A percentile compares a stretch with the other conserved stretches of the same genome.
phyloP scores from a whole-genome alignment of 257 asterid genomes.

The Solanum tarijense region DNA sequence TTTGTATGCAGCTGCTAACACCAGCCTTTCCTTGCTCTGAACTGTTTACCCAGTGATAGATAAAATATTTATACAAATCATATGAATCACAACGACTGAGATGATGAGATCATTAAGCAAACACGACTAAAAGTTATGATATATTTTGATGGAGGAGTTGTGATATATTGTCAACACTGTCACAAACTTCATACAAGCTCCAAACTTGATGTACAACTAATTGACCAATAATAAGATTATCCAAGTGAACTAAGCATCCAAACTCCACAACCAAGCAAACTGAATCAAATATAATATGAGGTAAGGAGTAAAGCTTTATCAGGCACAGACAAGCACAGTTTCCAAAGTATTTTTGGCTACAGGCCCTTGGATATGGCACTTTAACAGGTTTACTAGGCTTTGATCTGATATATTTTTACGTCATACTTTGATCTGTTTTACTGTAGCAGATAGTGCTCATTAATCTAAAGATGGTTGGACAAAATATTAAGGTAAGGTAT shows the following conservation, averaged over 20 bases:
- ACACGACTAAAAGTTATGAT: background rate
- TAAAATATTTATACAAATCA: background rate
- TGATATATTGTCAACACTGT: background rate
- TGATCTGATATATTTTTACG: background rate
- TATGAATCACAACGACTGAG: background rate
- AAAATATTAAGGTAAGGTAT: background rate
- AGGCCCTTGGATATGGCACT: background rate
- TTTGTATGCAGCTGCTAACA: background rate
- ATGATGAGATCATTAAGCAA: background rate
- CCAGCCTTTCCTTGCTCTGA: background rate
- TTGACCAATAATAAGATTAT: background rate
- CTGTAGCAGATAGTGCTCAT: background rate
- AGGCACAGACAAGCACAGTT: background rate
- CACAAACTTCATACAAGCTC: background rate
- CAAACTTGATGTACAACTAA: background rate
- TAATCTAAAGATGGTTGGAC: background rate
- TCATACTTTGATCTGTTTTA: background rate
- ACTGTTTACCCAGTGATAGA: background rate
- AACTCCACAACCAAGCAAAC: background rate
- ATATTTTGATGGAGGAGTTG: background rate
- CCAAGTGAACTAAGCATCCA: background rate
- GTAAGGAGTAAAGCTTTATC: background rate
- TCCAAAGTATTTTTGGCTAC: background rate
- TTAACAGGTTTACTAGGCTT: background rate
- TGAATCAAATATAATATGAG: background rate